These are phyloP conservation scores for Saccharomyces hybrid DNA, from an alignment of 1,139 yeast genomes.

Conservation along the genomic window DNA sequence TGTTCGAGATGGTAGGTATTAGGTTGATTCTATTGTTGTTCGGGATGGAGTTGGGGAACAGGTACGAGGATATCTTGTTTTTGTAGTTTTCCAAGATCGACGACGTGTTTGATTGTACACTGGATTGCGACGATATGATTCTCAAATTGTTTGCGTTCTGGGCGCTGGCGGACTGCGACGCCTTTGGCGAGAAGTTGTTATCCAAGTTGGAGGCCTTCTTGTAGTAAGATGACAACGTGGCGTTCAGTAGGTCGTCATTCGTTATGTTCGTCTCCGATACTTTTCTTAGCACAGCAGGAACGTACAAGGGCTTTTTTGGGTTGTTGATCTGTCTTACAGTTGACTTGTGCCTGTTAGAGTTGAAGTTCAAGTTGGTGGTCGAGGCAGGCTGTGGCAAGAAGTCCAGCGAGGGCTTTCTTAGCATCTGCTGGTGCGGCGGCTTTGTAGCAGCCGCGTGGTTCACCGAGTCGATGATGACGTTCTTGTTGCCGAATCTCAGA, in stretches of 20 bases:
- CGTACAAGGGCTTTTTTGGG: slow-evolving; percentile 76
- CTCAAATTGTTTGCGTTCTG: neutral
- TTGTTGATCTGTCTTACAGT: slow-evolving; percentile 50
- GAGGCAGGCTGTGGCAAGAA: slow-evolving; percentile 12
- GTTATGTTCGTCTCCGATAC: slow-evolving; percentile 36
- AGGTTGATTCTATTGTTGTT: neutral
- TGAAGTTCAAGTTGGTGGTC: neutral
- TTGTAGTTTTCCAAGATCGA: slow-evolving; percentile 5
- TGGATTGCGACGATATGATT: slow-evolving; percentile 2
- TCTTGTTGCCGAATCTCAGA: slow-evolving; percentile 16
- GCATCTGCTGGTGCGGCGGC: neutral
- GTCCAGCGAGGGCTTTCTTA: slow-evolving; percentile 14
- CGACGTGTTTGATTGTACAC: slow-evolving; percentile 5
- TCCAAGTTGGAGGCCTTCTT: neutral
- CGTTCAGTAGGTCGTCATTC: slow-evolving; percentile 29
- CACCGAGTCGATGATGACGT: slow-evolving; percentile 13
- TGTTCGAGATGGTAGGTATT: slow-evolving; percentile 2
- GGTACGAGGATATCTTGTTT: slow-evolving; percentile 2
- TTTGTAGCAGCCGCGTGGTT: neutral
- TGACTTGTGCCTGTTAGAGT: slow-evolving; percentile 10
- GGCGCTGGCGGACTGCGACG: neutral
- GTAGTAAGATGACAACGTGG: slow-evolving; percentile 2
- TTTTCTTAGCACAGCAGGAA: slow-evolving; percentile 81
- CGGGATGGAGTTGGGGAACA: slow-evolving; percentile 4
- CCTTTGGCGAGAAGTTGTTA: neutral